Evolutionary conservation across 1,284 basidiomycete species (phyloP), one percentile per base, ranked within the genome.

Genomic region (Trichosporon coremiiforme): DNA sequence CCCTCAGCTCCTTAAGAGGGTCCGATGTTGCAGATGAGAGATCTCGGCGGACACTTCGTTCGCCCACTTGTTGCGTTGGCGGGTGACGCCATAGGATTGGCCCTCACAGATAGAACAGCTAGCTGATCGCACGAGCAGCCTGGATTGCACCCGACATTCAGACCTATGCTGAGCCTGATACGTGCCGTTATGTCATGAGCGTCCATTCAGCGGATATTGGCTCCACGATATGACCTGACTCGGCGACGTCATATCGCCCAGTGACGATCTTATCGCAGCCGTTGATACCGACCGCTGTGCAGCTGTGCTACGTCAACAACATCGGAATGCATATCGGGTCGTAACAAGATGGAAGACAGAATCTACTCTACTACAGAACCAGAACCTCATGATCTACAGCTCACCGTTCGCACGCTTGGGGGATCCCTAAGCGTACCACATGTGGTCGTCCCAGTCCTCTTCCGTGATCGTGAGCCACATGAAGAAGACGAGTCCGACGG

Each of bases 391-490:
- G 36, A 38, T 38, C 36, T 38, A 38, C 2, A 38, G 8, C 8
- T 38, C 10, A 12, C 6, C 36, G 36, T 12, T 38, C 2, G 36
- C 36, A 12, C 5, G 36, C 10, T 31, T 25, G n/a, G n/a, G n/a
- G n/a, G n/a, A 8, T n/a, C 3, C 33, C 8, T 53, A 60, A 12
- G 57, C 57, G 31, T 60, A 60, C 57, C 57, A 60, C 57, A 60
- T 60, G 57, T 60, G 57, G 57, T 60, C 57, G 57, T 60, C 57
- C 57, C 57, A 60, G 57, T 60, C 57, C 31, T 60, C 57, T 17
- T 60, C 57, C 31, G 57, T 60, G 57, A 60, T 60, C 31, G 29
- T 29, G 15, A 60, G 29, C 57, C 57, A 60, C 57, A 35, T 35
- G 57, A 33, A 60, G 31, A 60, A 60, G 20, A 60, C 17, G 29